Evolutionary conservation across 176 grass and related monocot species (phyloP), one percentile per base, ranked within the genome.

Genomic region (Olyra latifolia): DNA sequence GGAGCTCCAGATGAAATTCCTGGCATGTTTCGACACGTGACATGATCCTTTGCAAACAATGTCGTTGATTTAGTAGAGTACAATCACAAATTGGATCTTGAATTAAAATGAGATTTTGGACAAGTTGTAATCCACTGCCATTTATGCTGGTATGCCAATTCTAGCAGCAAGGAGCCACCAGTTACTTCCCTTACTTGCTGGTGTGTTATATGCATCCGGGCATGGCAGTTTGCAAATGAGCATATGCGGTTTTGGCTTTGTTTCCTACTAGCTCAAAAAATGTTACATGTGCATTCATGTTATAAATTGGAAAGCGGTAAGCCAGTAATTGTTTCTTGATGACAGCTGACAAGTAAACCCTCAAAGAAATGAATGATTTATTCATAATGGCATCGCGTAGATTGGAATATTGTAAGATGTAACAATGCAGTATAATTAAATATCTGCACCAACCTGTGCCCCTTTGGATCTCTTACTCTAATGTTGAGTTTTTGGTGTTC

Each of bases 401-500:
- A 80, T 17, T 25, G 28, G 27, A 25, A 47, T 78, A 28, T 29
- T 72, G 1, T 78, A 28, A 56, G 25, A 70, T 75, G 35, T 39
- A 45, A 39, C 41, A 23, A 9, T 47, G 41, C 27, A 39, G n/a
- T 57, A 47, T 28, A 48, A 45, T 38, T 38, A 13, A 8, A 8
- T 44, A 62, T 66, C 6, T 66, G 16, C 3, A 12, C 62, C 24
- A 47, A 12, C 62, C 24, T 80, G 47, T 16, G 0, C 9, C 22
- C 8, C 20, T 59, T 48, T 47, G 42, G 42, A 32, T 73, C 47
- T 61, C 3, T 28, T 15, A 32, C 12, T 77, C 72, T 78, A 65
- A 77, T 64, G 4, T 77, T 6, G 1, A 70, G 15, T 59, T 71
- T 76, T 56, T 65, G 15, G 22, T 72, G 27, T 81, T 39, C 45